Percentiles rank a stretch among this genome's conserved stretches.
Conservation (phyloP, 1,284 basidiomycete species). For the Melampsora larici-populina region DNA sequence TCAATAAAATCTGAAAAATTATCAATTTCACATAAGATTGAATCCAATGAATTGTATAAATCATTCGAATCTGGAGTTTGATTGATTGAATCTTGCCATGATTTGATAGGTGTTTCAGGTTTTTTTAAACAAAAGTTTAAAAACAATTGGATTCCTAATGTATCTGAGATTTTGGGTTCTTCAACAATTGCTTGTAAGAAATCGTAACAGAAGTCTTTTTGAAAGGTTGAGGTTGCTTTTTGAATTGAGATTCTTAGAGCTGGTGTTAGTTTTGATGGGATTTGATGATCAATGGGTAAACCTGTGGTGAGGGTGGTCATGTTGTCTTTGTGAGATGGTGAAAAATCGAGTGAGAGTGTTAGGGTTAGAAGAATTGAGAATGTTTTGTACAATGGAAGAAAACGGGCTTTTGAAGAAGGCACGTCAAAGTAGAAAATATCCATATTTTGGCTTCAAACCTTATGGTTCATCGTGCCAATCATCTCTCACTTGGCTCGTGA, state of each 20-base stretch:
- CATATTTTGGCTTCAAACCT: too few relatives aligned
- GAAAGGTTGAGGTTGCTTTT: conserved; percentile 26
- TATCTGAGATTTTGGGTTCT: conserved; percentile 24
- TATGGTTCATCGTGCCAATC: too few relatives aligned
- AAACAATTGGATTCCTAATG: conserved; percentile 21
- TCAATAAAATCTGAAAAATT: conserved; percentile 31
- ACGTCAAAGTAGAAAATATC: too few relatives aligned
- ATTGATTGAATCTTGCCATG: conserved; percentile 20
- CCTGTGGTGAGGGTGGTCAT: conserved; percentile 35
- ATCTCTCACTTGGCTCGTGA: too few relatives aligned
- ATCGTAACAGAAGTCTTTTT: conserved; percentile 39
- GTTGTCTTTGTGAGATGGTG: too few relatives aligned
- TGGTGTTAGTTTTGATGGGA: conserved; percentile 17
- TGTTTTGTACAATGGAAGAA: too few relatives aligned
- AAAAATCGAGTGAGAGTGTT: too few relatives aligned
- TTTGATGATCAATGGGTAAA: conserved; percentile 10
- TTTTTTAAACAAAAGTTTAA: conserved; percentile 35
- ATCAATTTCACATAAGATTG: conserved; percentile 26
- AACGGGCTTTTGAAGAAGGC: too few relatives aligned
- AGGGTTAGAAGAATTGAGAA: too few relatives aligned
- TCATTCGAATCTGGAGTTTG: conserved; percentile 15
- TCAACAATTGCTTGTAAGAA: conserved; percentile 33
- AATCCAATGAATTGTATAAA: background rate
- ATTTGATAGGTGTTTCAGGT: conserved; percentile 25
- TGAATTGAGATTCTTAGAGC: conserved; percentile 27